Evolutionary conservation across 208 protist species (phyloP).

Genomic region (Trypanosoma scelopori): DNA sequence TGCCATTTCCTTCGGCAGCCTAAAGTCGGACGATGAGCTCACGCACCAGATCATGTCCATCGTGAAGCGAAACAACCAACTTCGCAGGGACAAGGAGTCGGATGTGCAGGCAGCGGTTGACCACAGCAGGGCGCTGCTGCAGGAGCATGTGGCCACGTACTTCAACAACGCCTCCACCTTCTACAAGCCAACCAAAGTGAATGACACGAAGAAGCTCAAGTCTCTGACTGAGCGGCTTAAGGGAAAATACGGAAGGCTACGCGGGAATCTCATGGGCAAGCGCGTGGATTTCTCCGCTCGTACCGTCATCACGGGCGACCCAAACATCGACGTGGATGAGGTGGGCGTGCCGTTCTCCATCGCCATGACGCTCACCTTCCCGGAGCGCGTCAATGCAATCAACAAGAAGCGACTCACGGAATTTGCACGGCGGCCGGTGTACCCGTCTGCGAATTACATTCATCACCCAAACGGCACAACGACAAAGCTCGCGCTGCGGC

Average conservation of each 20-base stretch:
- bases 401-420: conserved; percentile 97
- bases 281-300: conserved; percentile 99
- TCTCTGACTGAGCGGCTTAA: conserved; percentile 98
- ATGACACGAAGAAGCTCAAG: conserved; percentile 96
- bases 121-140: conserved; percentile 89
- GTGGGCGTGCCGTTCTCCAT: conserved; percentile 99
- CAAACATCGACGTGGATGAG: conserved; percentile 96
- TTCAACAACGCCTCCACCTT: conserved; percentile 98
- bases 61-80: conserved; percentile 94
- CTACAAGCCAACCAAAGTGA: conserved; percentile 83
- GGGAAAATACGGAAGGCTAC: conserved; percentile 98
- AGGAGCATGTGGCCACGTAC: conserved; percentile 97
- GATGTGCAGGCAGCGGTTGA: conserved; percentile 89
- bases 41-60: conserved; percentile 98
- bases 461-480: conserved; percentile 83
- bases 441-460: conserved; percentile 98
- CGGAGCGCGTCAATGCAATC: conserved; percentile 97
- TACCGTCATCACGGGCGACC: conserved; percentile 99
- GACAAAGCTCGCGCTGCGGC: conserved; percentile 91
- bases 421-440: conserved; percentile 90
- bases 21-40: conserved; percentile 96
- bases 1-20: conserved; percentile 87
- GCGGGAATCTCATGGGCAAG: conserved; percentile 99
- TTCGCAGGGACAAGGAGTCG: conserved; percentile 86
- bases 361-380: conserved; percentile 98